Evolutionary conservation across 164 flowering plant genomes (phyloP).

Genomic region (Aristolochia contorta): DNA sequence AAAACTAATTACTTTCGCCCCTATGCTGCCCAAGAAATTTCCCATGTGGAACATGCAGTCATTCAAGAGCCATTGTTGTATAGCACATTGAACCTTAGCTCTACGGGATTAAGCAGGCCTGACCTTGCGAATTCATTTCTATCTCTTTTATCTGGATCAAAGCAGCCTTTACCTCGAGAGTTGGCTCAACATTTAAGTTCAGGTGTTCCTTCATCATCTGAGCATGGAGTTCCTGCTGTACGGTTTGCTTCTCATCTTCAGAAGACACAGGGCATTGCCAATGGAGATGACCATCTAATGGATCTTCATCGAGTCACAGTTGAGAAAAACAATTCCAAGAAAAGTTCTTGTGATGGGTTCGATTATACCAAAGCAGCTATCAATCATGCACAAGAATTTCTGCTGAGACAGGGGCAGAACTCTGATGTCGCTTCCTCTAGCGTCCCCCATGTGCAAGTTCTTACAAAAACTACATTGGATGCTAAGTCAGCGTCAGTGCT

Average conservation of each 20-base stretch:
- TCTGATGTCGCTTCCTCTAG: conserved; percentile 11
- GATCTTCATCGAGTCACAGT: not conserved
- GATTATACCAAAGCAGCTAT: not conserved
- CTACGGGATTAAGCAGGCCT: conserved; percentile 17
- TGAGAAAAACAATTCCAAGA: not conserved
- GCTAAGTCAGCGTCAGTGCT: conserved; percentile 14
- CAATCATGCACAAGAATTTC: conserved; percentile 4
- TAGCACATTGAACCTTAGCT: conserved; percentile 14
- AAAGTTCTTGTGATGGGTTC: not conserved
- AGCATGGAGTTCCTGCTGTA: conserved; percentile 14
- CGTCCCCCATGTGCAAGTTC: conserved; percentile 8
- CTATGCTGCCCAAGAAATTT: conserved; percentile 16
- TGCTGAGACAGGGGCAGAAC: conserved; percentile 13
- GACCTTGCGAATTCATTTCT: conserved; percentile 35
- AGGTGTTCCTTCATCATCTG: conserved; percentile 12
- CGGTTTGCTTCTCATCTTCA: not conserved
- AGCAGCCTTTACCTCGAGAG: conserved; percentile 27
- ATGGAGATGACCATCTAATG: not conserved
- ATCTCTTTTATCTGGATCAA: conserved; percentile 40
- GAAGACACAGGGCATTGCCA: not conserved
- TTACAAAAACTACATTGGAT: conserved; percentile 13
- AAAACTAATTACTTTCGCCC: conserved; percentile 20
- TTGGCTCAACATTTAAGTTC: conserved; percentile 21
- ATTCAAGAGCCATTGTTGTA: conserved; percentile 19
- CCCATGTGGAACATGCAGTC: conserved; percentile 13